These are phyloP conservation scores for Mortierella sp. DNA, from an alignment of 371 early-diverging fungal species.

Conservation along the genomic window DNA sequence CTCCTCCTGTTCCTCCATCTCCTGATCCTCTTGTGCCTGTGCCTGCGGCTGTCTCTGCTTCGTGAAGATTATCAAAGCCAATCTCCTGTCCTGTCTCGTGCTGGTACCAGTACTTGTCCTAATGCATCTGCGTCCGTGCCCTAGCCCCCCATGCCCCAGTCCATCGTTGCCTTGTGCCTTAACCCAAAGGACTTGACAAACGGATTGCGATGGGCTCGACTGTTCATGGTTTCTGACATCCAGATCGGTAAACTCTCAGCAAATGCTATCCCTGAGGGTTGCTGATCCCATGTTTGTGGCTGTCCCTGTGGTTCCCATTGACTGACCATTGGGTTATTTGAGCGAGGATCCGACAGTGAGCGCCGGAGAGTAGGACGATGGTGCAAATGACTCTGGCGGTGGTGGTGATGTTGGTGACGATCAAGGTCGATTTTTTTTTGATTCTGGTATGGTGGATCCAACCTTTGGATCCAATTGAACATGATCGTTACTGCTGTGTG, in stretches of 20 bases:
- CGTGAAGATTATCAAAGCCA: not conserved
- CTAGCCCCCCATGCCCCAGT: conserved; percentile 39
- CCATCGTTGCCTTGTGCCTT: conserved; percentile 37
- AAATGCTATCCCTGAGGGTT: not conserved
- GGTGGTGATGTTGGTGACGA: not conserved
- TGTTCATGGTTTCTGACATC: not conserved
- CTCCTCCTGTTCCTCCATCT: not conserved
- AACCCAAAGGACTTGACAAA: conserved; percentile 30
- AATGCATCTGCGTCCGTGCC: conserved; percentile 20
- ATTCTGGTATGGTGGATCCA: not conserved
- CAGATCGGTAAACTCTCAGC: not conserved
- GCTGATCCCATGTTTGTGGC: not conserved
- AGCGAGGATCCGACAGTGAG: not conserved
- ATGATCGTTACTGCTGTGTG: not conserved
- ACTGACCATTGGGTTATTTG: not conserved
- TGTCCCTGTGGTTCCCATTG: not conserved
- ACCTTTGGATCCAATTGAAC: not conserved
- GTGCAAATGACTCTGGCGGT: not conserved
- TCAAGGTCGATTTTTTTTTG: not conserved
- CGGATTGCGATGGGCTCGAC: not conserved
- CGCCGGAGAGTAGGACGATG: not conserved
- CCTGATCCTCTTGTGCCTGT: not conserved
- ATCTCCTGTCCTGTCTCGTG: conserved; percentile 10
- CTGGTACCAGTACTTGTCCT: conserved; percentile 36
- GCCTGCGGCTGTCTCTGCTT: too few relatives aligned